Conservation (phyloP, 495 filamentous ascomycete species). For the Hyaloscypha finlandica region DNA sequence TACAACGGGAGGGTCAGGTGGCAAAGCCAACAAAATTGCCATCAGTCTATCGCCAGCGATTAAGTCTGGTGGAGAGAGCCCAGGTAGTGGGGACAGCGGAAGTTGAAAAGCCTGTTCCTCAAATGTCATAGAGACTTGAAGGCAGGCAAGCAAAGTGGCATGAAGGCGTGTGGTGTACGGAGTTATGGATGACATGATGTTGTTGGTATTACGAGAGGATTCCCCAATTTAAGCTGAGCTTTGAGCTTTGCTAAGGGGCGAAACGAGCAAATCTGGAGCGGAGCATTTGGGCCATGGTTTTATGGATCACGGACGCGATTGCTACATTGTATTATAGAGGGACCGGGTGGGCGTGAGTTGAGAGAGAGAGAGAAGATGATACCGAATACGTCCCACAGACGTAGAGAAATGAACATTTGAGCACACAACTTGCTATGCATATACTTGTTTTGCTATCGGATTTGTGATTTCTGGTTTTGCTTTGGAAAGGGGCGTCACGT, state of each 20-base stretch:
- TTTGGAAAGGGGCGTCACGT: not conserved
- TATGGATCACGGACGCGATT: constrained; percentile 18
- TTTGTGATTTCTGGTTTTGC: not conserved
- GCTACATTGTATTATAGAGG: constrained; percentile 32
- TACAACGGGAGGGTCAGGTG: constrained; percentile 17
- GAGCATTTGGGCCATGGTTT: constrained; percentile 13
- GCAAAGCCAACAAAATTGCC: constrained; percentile 32
- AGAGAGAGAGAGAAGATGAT: constrained; percentile 24
- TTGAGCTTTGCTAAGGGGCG: not conserved
- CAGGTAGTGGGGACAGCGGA: constrained; percentile 22
- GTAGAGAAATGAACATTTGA: constrained; percentile 4
- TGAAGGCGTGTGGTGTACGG: constrained; percentile 21
- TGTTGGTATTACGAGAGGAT: constrained; percentile 27
- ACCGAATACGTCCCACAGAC: constrained; percentile 21
- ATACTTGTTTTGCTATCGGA: not conserved
- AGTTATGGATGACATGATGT: constrained; percentile 21
- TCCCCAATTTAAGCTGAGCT: constrained; percentile 19
- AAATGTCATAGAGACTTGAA: constrained; percentile 5
- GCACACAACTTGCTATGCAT: not conserved
- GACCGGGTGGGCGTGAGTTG: constrained; percentile 8
- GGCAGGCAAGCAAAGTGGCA: constrained; percentile 10
- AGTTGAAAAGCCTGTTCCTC: constrained; percentile 18
- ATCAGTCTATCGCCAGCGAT: constrained; percentile 34
- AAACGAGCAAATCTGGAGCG: not conserved
- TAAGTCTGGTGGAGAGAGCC: constrained; percentile 31